Percentiles rank a stretch among this genome's conserved stretches.
phyloP scores from a whole-genome alignment of 345 rosid genomes.

The Corchorus olitorius region DNA sequence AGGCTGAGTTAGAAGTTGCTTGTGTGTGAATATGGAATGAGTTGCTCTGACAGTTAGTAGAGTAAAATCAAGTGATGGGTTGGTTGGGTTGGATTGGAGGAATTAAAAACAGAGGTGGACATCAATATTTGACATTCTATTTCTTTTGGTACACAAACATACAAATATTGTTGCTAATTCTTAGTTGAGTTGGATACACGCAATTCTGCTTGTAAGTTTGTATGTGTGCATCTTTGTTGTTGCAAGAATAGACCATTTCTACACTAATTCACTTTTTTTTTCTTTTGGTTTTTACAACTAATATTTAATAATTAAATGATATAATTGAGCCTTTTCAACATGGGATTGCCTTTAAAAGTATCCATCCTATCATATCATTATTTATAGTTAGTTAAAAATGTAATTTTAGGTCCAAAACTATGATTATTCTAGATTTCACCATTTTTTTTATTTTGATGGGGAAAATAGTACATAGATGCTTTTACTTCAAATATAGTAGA shows the following conservation, averaged over 20 bases:
- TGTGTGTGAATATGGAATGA: neutral
- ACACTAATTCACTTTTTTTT: no score
- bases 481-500: neutral
- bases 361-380: constrained; percentile 1
- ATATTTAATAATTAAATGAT: no score
- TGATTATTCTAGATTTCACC: neutral
- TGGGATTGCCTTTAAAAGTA: neutral
- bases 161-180: neutral
- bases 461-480: neutral
- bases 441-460: neutral
- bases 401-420: neutral
- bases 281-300: no score
- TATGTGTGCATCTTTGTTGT: neutral
- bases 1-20: neutral
- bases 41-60: neutral
- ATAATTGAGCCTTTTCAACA: neutral
- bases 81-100: neutral
- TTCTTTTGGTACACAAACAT: neutral
- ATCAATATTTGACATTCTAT: neutral
- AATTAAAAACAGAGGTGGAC: neutral
- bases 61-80: neutral
- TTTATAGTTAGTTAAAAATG: neutral
- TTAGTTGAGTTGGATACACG: constrained; percentile 13
- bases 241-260: neutral
- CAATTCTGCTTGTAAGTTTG: neutral